Evolutionary conservation across 2,329 filamentous ascomycete species (phyloP), one percentile per base, ranked within the genome.

Genomic region (Mollisia scopiformis): DNA sequence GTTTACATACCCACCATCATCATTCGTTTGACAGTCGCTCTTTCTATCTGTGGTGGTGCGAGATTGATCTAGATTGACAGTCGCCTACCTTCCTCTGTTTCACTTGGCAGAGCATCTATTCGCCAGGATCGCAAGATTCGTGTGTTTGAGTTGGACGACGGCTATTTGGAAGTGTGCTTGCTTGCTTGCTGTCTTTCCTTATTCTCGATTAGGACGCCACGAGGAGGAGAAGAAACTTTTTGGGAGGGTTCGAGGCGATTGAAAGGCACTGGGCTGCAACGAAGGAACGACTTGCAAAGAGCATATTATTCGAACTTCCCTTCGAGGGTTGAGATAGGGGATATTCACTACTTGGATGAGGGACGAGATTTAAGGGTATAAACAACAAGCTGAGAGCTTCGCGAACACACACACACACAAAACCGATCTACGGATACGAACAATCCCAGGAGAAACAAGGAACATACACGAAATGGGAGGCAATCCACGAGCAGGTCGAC

Each of bases 401-500:
- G n/a, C 39, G 23, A 35, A 10, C 16, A 3, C 7, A 13, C 37
- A 41, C 16, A 8, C 37, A 7, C n/a, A 13, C 6, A 39, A 7
- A 39, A 19, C 11, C 37, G 8, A 41, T 19, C 39, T 19, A 25
- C 43, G n/a, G 28, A 25, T 11, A 47, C 23, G 28, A 23, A 19
- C 16, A 8, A 27, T 3, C n/a, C 39, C 7, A 21, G 14, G 5
- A 25, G 3, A 1, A 47, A 16, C 23, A 47, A 16, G 16, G 1
- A 47, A 16, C 13, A 47, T 13, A 46, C 11, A 4, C 41, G 8
- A 47, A 33, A 69, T 68, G 67, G 65, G 62, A 28, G 62, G 63
- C 14, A 67, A 66, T 27, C 66, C 64, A 50, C 63, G 66, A 62
- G 62, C 60, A 8, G 46, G 57, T 25, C 55, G 57, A 7, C 61